A percentile compares a stretch with the other conserved stretches of the same genome.
These are phyloP conservation scores for Euphorbia lathyris DNA, from an alignment of 345 rosid genomes.

Conservation along the genomic window DNA sequence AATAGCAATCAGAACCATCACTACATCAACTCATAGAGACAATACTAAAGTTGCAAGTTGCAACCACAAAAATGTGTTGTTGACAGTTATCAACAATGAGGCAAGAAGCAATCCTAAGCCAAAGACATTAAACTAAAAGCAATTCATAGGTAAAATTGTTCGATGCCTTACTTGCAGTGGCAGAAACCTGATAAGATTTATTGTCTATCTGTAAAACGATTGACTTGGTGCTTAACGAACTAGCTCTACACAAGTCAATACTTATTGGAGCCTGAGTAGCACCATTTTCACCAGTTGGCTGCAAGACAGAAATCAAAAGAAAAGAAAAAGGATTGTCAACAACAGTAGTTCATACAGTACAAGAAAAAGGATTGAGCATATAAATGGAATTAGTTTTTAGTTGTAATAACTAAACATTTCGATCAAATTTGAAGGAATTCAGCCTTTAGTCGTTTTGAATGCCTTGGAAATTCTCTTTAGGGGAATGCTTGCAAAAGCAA, in stretches of 20 bases:
- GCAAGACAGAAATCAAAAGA: slow-evolving; percentile 13
- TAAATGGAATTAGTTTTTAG: too few relatives aligned
- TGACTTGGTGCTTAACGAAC: slow-evolving; percentile 69
- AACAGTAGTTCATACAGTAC: slow-evolving; percentile 14
- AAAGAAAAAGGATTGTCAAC: slow-evolving; percentile 8
- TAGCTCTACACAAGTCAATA: slow-evolving; percentile 61
- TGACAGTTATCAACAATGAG: neutral
- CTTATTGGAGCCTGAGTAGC: slow-evolving; percentile 95
- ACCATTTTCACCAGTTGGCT: slow-evolving; percentile 99
- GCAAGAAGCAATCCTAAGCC: slow-evolving; percentile 2
- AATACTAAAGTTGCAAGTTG: neutral
- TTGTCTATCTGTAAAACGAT: slow-evolving; percentile 78
- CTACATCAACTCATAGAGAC: too few relatives aligned
- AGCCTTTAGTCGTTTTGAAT: too few relatives aligned
- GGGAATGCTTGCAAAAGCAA: too few relatives aligned
- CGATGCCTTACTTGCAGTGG: slow-evolving; percentile 78
- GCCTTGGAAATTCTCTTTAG: too few relatives aligned
- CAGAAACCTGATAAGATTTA: slow-evolving; percentile 88
- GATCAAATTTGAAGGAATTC: too few relatives aligned
- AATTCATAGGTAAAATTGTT: neutral
- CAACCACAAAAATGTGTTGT: neutral
- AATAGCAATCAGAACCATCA: slow-evolving; percentile 23
- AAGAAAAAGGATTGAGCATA: neutral
- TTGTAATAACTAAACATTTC: too few relatives aligned
- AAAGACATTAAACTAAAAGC: neutral